Evolutionary conservation across 2,329 filamentous ascomycete species (phyloP), one percentile per base, ranked within the genome.

Genomic region (Simplicillium aogashimaense): DNA sequence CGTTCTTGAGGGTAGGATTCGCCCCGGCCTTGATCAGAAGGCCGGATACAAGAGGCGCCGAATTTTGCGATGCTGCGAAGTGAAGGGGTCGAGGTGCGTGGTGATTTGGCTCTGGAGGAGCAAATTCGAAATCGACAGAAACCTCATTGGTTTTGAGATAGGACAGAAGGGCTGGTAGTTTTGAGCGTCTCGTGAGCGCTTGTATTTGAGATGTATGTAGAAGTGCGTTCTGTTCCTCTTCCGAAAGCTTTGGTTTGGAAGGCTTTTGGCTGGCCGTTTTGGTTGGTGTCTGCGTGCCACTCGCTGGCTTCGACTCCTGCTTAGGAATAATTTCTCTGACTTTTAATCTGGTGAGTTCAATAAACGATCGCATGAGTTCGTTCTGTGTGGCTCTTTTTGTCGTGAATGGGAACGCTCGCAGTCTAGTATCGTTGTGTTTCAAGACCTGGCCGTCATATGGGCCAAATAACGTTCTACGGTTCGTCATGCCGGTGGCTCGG

Each of bases 291-390:
- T 55, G 44, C 12, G 45, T 30, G 2, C 50, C 40, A 13, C 72
- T 61, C 6, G 65, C 52, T 31, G 63, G 60, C 50, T 65, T 72
- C 29, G 59, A 57, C 44, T 71, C 68, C 11, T 78, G 72, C 3
- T 69, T 72, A 47, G 87, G 83, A 43, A 86, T 74, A 20, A 97
- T 74, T 45, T 85, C 82, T 37, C 78, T 79, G 36, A 95, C 73
- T 60, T 98, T 95, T 13, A 95, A 73, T 13, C 92, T 73, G 0
- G 92, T 98, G 28, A 98, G 72, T 64, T 98, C 92, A 46, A 94
- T 84, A 53, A 95, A 98, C 1, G 84, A 84, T 31, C 90, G 78
- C 83, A 97, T 92, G 0, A 98, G 78, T 60, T 98, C 92, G 36
- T 83, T 86, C 54, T 97, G 89, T 0, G 92, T 98, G 1, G 92